These are phyloP conservation scores for Hibiscus tridactylites DNA, from an alignment of 345 rosid genomes.

Conservation along the genomic window DNA sequence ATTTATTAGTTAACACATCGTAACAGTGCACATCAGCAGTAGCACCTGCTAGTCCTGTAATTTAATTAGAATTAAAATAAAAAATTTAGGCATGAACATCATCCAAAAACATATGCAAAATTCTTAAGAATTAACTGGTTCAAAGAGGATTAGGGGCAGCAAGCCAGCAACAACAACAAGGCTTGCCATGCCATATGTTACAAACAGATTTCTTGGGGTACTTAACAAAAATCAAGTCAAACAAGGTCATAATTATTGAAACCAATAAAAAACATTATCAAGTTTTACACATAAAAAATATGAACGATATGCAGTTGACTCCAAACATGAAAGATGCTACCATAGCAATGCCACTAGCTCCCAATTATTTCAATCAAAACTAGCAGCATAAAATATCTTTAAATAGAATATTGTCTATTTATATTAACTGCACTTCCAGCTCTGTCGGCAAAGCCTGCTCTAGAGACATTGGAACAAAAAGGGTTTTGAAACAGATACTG, in stretches of 20 bases:
- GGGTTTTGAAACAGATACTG: neutral
- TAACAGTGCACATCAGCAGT: constrained; percentile 99
- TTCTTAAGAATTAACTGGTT: neutral
- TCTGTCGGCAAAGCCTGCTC: neutral
- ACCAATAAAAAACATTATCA: no score
- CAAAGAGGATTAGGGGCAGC: neutral
- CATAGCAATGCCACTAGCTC: neutral
- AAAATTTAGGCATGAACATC: neutral
- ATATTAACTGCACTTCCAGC: neutral
- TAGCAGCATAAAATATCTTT: neutral
- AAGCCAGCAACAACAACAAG: neutral
- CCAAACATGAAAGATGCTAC: neutral
- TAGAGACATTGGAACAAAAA: neutral
- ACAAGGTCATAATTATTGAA: neutral
- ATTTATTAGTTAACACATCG: constrained; percentile 79
- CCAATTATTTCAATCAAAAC: no score
- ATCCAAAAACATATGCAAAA: neutral
- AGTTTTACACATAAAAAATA: neutral
- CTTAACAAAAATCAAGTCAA: neutral
- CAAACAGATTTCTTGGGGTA: neutral
- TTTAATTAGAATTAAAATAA: constrained; percentile 19
- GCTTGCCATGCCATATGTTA: constrained; percentile 6
- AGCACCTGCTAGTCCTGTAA: constrained; percentile 93
- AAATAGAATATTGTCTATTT: neutral
- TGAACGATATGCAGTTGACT: neutral